Base-by-base conservation (phyloP, 2,329 filamentous ascomycete species). In the Venturia pyrina region DNA sequence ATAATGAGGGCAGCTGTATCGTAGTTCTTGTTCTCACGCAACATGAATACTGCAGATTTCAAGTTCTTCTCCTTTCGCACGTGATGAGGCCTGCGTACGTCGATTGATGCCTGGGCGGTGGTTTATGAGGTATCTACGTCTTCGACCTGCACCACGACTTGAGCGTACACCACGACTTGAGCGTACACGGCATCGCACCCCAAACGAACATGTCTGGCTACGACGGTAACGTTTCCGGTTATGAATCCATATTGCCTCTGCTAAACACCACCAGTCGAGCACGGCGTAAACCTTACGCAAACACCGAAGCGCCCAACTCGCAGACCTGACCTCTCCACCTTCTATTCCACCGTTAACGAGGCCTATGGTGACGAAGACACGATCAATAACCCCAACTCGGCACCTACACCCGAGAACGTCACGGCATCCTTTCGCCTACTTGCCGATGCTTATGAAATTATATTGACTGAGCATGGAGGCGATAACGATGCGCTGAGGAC, bases 331-430 rank as follows among this genome's bases (percentile, higher is more conserved):
- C 81, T 88, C 50, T 85, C 82, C 50, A 86, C 85, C 70, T 88
- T 88, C 79, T 87, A 87, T 77, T 80, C 81, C 66, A 82, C 83
- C 57, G 82, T 88, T 67, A 83, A 87, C 70, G 80, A 82, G 68
- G 85, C 82, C 10, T 82, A 80, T 40, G 79, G 82, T 71, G 69
- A 77, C 34, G 65, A 57, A 67, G 64, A 53, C n/a, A 74, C 77
- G 66, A 75, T 76, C 62, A 79, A 80, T 65, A 83, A 87, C 70
- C 77, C 78, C n/a, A 76, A 87, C 73, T 83, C 85, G 1, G 73
- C 85, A 0, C 86, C 86, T 0, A 80, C 85, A 5, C 86, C 86
- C 1, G 80, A 81, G 65, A 85, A 88, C 70, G 79, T 88, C 69
- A 81, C 82, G 59, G 85, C 85, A 1, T 81, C 83, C 1, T 87